Conservation (phyloP, 2,329 filamentous ascomycete genomes). For the Ophiosphaerella narmari region DNA sequence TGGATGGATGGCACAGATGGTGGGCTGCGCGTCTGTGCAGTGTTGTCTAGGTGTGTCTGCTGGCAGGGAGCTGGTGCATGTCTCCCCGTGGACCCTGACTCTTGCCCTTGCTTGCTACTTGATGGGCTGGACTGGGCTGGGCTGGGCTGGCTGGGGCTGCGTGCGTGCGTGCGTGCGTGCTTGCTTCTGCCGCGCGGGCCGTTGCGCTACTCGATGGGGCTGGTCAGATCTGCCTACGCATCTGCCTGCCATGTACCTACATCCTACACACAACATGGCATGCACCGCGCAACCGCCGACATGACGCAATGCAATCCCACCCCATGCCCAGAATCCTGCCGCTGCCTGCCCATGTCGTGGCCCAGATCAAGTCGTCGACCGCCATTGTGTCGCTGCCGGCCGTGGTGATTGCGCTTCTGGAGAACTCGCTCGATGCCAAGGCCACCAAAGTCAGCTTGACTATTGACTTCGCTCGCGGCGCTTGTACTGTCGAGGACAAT, state of each 20-base stretch:
- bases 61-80: slow-evolving; percentile 7
- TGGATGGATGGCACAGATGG: background rate
- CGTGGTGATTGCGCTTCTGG: slow-evolving; percentile 72
- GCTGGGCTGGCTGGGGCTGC: no score
- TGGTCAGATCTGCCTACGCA: no score
- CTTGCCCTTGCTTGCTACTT: background rate
- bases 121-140: no score
- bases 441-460: slow-evolving; percentile 71
- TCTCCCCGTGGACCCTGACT: slow-evolving; percentile 21
- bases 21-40: background rate
- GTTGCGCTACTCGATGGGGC: background rate
- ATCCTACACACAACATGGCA: background rate
- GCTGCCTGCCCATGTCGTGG: slow-evolving; percentile 71
- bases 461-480: slow-evolving; percentile 75
- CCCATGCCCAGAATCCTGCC: slow-evolving; percentile 58
- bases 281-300: background rate
- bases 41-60: background rate
- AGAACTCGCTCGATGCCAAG: slow-evolving; percentile 83
- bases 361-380: slow-evolving; percentile 85
- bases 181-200: slow-evolving; percentile 5
- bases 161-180: no score
- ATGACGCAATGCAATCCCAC: background rate
- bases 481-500: slow-evolving; percentile 82
- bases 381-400: slow-evolving; percentile 74
- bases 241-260: background rate